Evolutionary conservation across 768 basidiomycete genomes (phyloP).

Genomic region (Chalciporus chontae): DNA sequence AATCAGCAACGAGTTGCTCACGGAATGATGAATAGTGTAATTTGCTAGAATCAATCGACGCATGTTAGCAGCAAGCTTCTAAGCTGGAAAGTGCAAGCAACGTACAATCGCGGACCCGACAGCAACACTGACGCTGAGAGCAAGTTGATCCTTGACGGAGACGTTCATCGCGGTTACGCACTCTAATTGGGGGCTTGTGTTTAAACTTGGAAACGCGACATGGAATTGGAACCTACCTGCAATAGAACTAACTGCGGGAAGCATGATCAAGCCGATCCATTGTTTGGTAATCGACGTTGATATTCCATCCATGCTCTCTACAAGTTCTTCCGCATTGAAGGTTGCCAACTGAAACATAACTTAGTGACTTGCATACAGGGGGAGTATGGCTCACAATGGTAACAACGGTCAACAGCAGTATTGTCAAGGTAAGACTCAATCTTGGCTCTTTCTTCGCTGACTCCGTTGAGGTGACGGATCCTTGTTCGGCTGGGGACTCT

Average conservation of each 20-base stretch:
- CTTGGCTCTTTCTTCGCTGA: constrained; percentile 50
- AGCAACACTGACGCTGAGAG: constrained; percentile 80
- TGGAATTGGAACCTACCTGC: constrained; percentile 48
- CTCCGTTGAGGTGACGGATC: constrained; percentile 12
- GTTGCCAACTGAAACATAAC: constrained; percentile 41
- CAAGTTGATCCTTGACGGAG: constrained; percentile 81
- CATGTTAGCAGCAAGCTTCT: neutral
- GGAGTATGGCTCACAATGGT: constrained; percentile 50
- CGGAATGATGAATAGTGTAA: constrained; percentile 83
- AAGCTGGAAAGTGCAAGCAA: constrained; percentile 8
- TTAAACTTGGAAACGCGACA: neutral
- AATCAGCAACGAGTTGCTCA: constrained; percentile 28
- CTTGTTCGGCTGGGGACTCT: constrained; percentile 12
- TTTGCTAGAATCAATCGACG: constrained; percentile 50
- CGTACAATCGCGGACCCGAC: constrained; percentile 74
- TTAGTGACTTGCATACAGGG: constrained; percentile 2
- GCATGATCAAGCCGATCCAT: constrained; percentile 85
- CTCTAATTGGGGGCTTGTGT: constrained; percentile 39
- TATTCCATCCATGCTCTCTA: constrained; percentile 80
- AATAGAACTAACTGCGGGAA: constrained; percentile 80
- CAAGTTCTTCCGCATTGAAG: constrained; percentile 69
- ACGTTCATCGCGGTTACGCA: constrained; percentile 87
- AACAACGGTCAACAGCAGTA: constrained; percentile 52
- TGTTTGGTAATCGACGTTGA: constrained; percentile 72
- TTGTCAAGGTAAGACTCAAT: constrained; percentile 56